Conservation (phyloP, 73 alveolate species). For the Durusdinium trenchii region DNA sequence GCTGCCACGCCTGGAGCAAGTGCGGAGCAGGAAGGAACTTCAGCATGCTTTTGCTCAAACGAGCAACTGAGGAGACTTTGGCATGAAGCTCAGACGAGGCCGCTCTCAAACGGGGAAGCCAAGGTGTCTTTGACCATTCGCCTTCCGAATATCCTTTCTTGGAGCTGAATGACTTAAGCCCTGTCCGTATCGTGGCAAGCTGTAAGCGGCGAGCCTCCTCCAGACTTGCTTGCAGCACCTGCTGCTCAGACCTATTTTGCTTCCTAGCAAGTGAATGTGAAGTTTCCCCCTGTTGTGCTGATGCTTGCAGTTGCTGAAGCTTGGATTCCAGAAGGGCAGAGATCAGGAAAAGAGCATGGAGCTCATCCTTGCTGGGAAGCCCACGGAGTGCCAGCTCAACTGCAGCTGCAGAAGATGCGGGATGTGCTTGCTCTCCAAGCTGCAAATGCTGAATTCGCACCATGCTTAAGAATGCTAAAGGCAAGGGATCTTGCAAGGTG, state of each 20-base stretch:
- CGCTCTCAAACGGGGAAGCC: slow-evolving; percentile 40
- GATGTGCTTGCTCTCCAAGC: neutral
- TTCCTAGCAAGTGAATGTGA: neutral
- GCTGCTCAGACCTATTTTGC: slow-evolving; percentile 30
- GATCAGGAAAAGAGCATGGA: slow-evolving; percentile 41
- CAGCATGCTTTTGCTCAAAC: slow-evolving; percentile 52
- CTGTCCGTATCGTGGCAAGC: neutral
- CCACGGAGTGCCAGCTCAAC: neutral
- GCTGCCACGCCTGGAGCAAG: neutral
- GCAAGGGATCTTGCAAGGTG: slow-evolving; percentile 8
- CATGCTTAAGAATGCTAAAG: slow-evolving; percentile 10
- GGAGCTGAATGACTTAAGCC: neutral
- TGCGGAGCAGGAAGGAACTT: slow-evolving; percentile 2
- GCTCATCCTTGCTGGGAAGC: slow-evolving; percentile 15
- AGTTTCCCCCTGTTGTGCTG: neutral
- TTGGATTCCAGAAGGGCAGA: slow-evolving; percentile 52
- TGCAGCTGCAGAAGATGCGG: neutral
- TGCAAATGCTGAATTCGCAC: slow-evolving; percentile 67
- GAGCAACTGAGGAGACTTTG: slow-evolving; percentile 45
- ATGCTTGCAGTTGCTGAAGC: neutral
- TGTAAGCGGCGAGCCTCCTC: neutral
- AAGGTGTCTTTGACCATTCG: slow-evolving; percentile 19
- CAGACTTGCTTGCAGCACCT: slow-evolving; percentile 14
- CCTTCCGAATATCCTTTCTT: neutral
- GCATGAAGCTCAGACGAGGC: neutral